Base-by-base conservation (phyloP, 2,329 filamentous ascomycete genomes). In the Ophiostoma pallidulum region DNA sequence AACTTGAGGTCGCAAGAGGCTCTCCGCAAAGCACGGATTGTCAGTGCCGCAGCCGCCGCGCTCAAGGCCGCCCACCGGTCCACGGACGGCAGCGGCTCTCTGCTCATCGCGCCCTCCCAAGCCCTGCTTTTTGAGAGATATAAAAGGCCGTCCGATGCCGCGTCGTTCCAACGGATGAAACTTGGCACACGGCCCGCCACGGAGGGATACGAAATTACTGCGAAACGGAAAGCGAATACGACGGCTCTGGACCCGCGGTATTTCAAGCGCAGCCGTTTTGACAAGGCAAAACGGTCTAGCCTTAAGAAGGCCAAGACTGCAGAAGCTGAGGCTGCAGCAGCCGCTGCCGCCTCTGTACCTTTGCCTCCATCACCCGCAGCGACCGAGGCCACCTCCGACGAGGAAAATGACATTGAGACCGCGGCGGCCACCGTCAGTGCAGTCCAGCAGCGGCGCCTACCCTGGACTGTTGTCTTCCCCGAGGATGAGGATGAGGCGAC, bases 341-440 rank as follows among this genome's bases (percentile, higher is more conserved):
- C 50, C 2, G 43, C 43, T 19, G 43, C 47, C 0, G 48, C 48
- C 8, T 10, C 20, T 1, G 47, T 55, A 8, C 50, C 53, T 3
- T n/a, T 55, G 14, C 52, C 53, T 1, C 52, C 52, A 5, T 54
- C 52, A 1, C 52, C 52, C 1, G 50, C 52, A 4, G 47, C 44
- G 0, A 54, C 53, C 4, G 53, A 55, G 16, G 14, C 16, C 2
- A 29, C 47, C 2, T 50, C 51, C 2, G 53, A 55, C 14, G 50
- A 47, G 14, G 36, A 41, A 12, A 20, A 35, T 9, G 41, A 44
- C 7, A 8, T 28, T 10, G 48, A 40, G 16, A 20, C 19, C 2
- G 39, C 12, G 2, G 28, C 22, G 16, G 19, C 36, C 4, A 28
- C 18, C 8, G 37, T 43, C 3, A 29, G 18, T 18, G 24, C 19